Base-by-base conservation (phyloP, 352 stramenopile genomes). In the Sclerospora graminicola region DNA sequence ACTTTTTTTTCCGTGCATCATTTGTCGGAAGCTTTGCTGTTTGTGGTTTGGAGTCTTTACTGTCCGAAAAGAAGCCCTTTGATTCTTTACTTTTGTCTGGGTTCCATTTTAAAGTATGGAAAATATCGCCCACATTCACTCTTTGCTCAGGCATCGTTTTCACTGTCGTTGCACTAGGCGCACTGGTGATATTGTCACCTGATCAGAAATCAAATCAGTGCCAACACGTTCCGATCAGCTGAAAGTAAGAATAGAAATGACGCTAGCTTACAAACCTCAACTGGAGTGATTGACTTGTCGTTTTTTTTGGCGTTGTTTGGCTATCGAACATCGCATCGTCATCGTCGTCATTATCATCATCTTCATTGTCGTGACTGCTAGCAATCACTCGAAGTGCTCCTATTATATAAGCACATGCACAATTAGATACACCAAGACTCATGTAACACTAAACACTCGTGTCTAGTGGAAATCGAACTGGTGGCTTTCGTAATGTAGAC, bases 301-400 rank as follows among this genome's bases (percentile, higher is more conserved):
- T 20, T 30, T 51, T 58, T 5, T 16, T 50, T 4, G 43, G 41
- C 21, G 29, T 45, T 7, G 45, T 31, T 52, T 55, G 40, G 16
- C 54, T 57, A 5, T 50, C 27, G 39, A 61, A 55, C 54, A 62
- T 58, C 14, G 45, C 50, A 27, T 73, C 60, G 15, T 81, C 70
- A 2, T 77, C 66, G 18, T 82, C 68, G 18, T 82, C 68, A 8
- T 77, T 55, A 27, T 61, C 53, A 13, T 65, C 52, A 9, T 54
- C 55, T 8, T 55, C 38, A 18, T 51, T 48, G 2, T 45, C 38
- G 23, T 23, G 11, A 34, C 45, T 57, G 2, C 57, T 66, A 5
- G 67, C 65, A 13, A 71, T 64, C 0, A 85, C 73, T 42, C 73
- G 69, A 45, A 78, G 54, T 6, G 72, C 59, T 34, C 46, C 54